Evolutionary conservation across 176 grass and related monocot species (phyloP).

Genomic region (Stipa capillata): DNA sequence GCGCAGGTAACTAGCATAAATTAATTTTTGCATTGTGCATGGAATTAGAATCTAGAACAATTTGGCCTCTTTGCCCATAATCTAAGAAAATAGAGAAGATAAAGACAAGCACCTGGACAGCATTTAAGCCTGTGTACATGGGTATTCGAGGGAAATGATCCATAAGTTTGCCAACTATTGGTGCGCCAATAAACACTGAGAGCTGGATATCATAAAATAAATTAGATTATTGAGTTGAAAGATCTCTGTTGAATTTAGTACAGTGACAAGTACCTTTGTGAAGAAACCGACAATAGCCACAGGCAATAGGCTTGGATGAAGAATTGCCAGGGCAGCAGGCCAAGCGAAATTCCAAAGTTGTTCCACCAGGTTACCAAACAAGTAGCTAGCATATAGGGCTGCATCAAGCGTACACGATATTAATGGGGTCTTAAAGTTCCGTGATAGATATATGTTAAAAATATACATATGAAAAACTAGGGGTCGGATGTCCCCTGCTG

Average conservation of each 20-base stretch:
- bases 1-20: slow-evolving; percentile 1
- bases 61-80: background rate
- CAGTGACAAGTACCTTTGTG: slow-evolving; percentile 54
- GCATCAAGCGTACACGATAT: slow-evolving; percentile 45
- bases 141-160: slow-evolving; percentile 87
- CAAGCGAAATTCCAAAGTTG: slow-evolving; percentile 94
- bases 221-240: slow-evolving; percentile 20
- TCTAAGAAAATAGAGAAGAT: slow-evolving; percentile 10
- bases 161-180: slow-evolving; percentile 86
- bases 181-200: slow-evolving; percentile 76
- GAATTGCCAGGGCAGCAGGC: slow-evolving; percentile 84
- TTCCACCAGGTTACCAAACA: slow-evolving; percentile 91
- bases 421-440: slow-evolving; percentile 14
- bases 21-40: background rate
- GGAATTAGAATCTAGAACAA: background rate
- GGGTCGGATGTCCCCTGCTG: background rate
- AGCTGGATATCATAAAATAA: slow-evolving; percentile 45
- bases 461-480: background rate
- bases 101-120: slow-evolving; percentile 67
- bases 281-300: slow-evolving; percentile 95
- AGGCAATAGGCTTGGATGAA: slow-evolving; percentile 80
- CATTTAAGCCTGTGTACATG: slow-evolving; percentile 77
- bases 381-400: slow-evolving; percentile 84
- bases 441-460: too few species aligned
- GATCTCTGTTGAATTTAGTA: background rate